Evolutionary conservation across 2,329 filamentous ascomycete genomes (phyloP), one percentile per base, ranked within the genome.

Genomic region (Fusarium nodosum): DNA sequence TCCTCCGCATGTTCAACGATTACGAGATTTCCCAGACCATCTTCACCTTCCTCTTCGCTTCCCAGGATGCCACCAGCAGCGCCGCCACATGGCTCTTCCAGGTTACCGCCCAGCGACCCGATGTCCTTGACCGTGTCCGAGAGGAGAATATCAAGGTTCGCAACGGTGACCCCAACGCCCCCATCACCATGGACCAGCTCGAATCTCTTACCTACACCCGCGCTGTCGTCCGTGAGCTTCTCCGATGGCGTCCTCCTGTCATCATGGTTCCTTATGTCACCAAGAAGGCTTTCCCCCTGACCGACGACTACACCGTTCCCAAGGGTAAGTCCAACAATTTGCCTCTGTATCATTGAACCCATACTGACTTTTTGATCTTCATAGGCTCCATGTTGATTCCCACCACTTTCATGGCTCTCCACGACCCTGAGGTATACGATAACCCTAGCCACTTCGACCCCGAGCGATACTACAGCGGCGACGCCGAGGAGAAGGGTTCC

Each of bases 31-130:
- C 93, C 59, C 93, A 96, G 85, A 97, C 95, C 26, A 80, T 98
- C 76, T 97, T 97, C 83, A 97, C 95, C 51, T 97, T 98, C 85
- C 86, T 98, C 66, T 98, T 98, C 81, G 95, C 96, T 65, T 97
- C 94, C 5, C 96, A 98, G 82, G 96, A 99, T 80, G 96, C 96
- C 71, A 97, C 96, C 67, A 96, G 92, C 82, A 97, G 93, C 76
- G 95, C 96, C 66, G 90, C 88, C 75, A 97, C 94, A 55, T 98
- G 96, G 94, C 83, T 98, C 69, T 97, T 97, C 86, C 96, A 99
- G 83, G 88, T 93, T 76, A 90, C 93, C 84, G 94, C 96, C 47
- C 93, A 98, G 82, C 91, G 94, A 69, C 95, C 95, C n/a, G 95
- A 98, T 64, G 86, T 97, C 56, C 86, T 98, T 56, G 92, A 95